Base-by-base conservation (phyloP, 352 stramenopile genomes). In the Globisporangium camurandrum region DNA sequence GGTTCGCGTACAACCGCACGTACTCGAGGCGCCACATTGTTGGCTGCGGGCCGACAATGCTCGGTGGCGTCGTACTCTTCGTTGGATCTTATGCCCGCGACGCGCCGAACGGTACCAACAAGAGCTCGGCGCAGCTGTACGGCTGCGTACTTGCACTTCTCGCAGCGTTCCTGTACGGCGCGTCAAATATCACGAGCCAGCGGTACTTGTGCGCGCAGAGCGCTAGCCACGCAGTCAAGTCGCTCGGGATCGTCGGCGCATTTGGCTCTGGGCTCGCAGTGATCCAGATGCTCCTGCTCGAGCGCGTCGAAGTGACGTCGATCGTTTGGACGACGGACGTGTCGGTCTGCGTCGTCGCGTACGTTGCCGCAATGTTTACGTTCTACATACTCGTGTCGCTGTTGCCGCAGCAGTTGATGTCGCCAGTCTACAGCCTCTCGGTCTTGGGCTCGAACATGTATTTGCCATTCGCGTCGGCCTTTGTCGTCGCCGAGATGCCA, bases 311-410 rank as follows among this genome's bases (percentile, higher is more conserved):
- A 34, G 52, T 71, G 47, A 42, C 37, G 2, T 41, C 54, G 11
- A 61, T 75, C 22, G 42, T 54, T 5, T 81, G 70, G 70, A 50
- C 41, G 19, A 24, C 4, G 12, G 51, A 66, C 19, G 46, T 64
- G 19, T 33, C 47, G 10, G 37, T 69, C 20, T 66, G 69, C 31
- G 59, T 76, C 5, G 14, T 52, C 2, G 59, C 64, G 31, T 74
- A 78, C 52, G 52, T 64, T 22, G 38, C 59, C 14, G 52, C 61
- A 33, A 62, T 75, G 51, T 51, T 75, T 31, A 48, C 64, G 9
- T 72, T 78, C 36, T 78, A 81, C 55, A 38, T 60, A 7, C 52
- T 71, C 33, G 58, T 73, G 14, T 69, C 56, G 19, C 42, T 71
- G 31, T 48, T 73, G 11, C 56, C 64, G 19, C 54, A 62, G 30